Evolutionary conservation across 164 flowering plant species (phyloP).

Genomic region (Magnolia changhungtana): DNA sequence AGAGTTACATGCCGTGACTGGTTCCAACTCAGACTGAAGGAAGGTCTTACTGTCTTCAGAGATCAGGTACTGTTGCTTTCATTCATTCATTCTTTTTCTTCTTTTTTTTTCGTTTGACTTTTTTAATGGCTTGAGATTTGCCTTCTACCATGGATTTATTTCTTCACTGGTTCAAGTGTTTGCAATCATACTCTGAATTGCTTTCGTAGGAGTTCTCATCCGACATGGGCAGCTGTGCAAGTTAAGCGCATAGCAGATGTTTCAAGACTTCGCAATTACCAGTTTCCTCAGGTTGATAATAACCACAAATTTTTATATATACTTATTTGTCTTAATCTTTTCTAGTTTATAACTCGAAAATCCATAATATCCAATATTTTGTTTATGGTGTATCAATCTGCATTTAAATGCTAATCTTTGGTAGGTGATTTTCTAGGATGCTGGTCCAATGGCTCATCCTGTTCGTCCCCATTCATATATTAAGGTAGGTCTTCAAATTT

Average conservation of each 20-base stretch:
- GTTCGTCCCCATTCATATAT: conserved; percentile 97
- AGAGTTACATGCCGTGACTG: conserved; percentile 99
- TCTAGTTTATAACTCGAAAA: too few species aligned
- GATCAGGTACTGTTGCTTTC: conserved; percentile 63
- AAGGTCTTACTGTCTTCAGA: conserved; percentile 96
- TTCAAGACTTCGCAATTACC: conserved; percentile 78
- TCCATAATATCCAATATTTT: too few species aligned
- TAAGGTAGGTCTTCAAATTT: conserved; percentile 45
- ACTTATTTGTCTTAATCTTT: background rate
- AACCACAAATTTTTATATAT: background rate
- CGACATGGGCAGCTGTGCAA: conserved; percentile 96
- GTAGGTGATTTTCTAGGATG: conserved; percentile 54
- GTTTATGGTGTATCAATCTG: background rate
- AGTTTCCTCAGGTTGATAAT: conserved; percentile 77
- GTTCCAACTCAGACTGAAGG: conserved; percentile 98
- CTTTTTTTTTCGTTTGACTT: background rate
- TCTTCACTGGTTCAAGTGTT: background rate
- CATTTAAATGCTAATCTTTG: background rate
- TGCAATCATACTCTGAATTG: background rate
- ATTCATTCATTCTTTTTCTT: background rate
- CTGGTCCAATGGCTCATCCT: conserved; percentile 99
- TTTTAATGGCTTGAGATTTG: background rate
- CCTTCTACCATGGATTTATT: background rate
- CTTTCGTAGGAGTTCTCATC: conserved; percentile 84
- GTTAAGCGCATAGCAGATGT: conserved; percentile 96